phyloP scores from a whole-genome alignment of 768 basidiomycete genomes.

The Lepiota venenata region DNA sequence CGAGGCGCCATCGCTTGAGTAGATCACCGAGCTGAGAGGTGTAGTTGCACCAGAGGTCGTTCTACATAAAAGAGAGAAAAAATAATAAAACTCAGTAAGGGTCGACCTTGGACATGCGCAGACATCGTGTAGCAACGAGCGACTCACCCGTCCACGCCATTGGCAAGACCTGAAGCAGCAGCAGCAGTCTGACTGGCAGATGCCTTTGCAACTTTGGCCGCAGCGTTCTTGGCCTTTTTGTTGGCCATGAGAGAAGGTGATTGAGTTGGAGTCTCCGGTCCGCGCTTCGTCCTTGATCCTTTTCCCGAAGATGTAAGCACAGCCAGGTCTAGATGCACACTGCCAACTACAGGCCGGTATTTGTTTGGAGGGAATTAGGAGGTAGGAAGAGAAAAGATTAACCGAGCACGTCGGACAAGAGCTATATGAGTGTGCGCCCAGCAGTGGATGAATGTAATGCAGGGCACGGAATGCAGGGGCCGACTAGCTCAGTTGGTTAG shows the following conservation, averaged over 20 bases:
- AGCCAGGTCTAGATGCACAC: background rate
- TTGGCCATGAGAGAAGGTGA: constrained; percentile 3
- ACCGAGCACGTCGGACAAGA: too few species aligned
- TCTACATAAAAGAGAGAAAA: background rate
- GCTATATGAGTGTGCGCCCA: too few species aligned
- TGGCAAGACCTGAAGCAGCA: background rate
- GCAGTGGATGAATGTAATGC: too few species aligned
- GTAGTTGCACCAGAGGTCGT: background rate
- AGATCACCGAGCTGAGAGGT: background rate
- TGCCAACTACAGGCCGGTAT: too few species aligned
- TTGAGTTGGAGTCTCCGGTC: background rate
- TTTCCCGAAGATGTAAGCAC: background rate
- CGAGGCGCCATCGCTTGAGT: background rate
- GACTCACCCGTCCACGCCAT: background rate
- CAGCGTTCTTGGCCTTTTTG: constrained; percentile 1
- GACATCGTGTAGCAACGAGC: background rate
- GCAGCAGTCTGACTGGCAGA: background rate
- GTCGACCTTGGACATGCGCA: background rate
- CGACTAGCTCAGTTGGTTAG: constrained; percentile 94
- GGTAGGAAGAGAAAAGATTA: too few species aligned
- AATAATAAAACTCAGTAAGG: background rate
- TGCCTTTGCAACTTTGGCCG: background rate
- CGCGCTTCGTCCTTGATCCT: constrained; percentile 7
- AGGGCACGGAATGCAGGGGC: constrained; percentile 35
- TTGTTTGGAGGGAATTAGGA: too few species aligned